These are phyloP conservation scores for Carex scoparia DNA, from an alignment of 176 grass and related monocot genomes.

Conservation along the genomic window DNA sequence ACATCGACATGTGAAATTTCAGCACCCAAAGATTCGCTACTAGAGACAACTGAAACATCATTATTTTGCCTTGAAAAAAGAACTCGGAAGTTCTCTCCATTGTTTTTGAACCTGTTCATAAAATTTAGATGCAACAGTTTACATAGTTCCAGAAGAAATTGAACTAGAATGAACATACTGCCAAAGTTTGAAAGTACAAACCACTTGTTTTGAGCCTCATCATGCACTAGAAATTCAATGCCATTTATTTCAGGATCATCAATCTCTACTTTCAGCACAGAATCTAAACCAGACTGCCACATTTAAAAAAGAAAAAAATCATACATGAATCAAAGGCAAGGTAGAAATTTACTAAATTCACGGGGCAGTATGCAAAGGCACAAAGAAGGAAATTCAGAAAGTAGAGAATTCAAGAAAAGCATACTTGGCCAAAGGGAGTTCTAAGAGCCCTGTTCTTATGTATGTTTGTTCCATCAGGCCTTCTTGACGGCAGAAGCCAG, in stretches of 20 bases:
- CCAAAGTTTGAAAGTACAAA: slow-evolving; percentile 31
- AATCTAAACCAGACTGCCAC: slow-evolving; percentile 68
- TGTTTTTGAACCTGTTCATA: slow-evolving; percentile 71
- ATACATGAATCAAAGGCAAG: background rate
- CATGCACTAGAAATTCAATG: slow-evolving; percentile 83
- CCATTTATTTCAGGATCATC: slow-evolving; percentile 70
- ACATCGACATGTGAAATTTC: slow-evolving; percentile 41
- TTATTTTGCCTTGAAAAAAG: slow-evolving; percentile 26
- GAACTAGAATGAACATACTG: background rate
- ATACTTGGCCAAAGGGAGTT: slow-evolving; percentile 71
- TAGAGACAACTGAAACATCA: slow-evolving; percentile 34
- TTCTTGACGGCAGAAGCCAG: slow-evolving; percentile 58
- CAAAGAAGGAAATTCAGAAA: background rate
- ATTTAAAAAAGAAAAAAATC: slow-evolving; percentile 7
- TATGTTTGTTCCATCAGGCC: slow-evolving; percentile 55
- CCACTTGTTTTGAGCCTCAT: slow-evolving; percentile 81
- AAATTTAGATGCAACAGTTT: slow-evolving; percentile 2
- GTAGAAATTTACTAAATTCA: slow-evolving; percentile 6
- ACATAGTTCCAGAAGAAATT: background rate
- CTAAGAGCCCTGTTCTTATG: slow-evolving; percentile 80
- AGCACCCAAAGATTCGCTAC: slow-evolving; percentile 28
- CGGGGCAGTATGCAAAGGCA: background rate
- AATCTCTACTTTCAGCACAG: slow-evolving; percentile 62
- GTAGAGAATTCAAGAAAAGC: slow-evolving; percentile 8
- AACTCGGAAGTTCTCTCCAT: slow-evolving; percentile 85